Percentiles rank a stretch among this genome's conserved stretches.
Conservation (phyloP, 192 early-diverging fungal genomes). For the Umbelopsis vinacea region DNA sequence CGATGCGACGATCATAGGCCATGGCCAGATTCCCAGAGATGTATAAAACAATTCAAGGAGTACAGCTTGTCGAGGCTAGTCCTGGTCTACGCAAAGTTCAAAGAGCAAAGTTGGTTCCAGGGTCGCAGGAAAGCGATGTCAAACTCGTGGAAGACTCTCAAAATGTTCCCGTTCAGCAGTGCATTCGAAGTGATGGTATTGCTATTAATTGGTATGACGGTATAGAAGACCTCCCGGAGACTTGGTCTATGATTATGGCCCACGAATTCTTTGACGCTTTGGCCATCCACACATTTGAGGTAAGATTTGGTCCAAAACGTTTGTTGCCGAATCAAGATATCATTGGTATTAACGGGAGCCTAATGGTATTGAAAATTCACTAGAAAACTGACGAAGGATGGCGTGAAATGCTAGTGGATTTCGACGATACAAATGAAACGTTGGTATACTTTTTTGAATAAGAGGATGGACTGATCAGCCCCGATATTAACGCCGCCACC, state of each 20-base stretch:
- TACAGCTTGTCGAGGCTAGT: conserved; percentile 89
- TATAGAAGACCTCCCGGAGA: conserved; percentile 63
- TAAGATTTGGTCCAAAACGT: too few species aligned
- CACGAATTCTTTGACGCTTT: conserved; percentile 99
- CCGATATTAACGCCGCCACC: too few species aligned
- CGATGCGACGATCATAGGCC: conserved; percentile 39
- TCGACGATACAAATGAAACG: conserved; percentile 68
- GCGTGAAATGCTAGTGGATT: conserved; percentile 88
- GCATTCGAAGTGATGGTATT: conserved; percentile 46
- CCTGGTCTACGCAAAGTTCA: conserved; percentile 73
- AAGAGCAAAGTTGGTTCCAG: conserved; percentile 50
- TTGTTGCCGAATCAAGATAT: too few species aligned
- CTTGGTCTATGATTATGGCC: conserved; percentile 76
- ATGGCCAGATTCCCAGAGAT: conserved; percentile 72
- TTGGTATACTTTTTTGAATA: conserved; percentile 9
- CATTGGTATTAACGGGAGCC: neutral
- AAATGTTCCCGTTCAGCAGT: conserved; percentile 20
- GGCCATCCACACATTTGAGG: conserved; percentile 85
- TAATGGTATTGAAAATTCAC: too few species aligned
- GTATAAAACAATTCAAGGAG: conserved; percentile 57
- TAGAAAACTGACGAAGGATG: conserved; percentile 78
- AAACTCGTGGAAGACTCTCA: conserved; percentile 35
- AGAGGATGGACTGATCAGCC: too few species aligned
- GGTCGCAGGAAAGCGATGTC: conserved; percentile 36
- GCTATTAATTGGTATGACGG: conserved; percentile 70